Conservation (phyloP, 2,329 filamentous ascomycete genomes). For the Chaetomium strumarium region DNA sequence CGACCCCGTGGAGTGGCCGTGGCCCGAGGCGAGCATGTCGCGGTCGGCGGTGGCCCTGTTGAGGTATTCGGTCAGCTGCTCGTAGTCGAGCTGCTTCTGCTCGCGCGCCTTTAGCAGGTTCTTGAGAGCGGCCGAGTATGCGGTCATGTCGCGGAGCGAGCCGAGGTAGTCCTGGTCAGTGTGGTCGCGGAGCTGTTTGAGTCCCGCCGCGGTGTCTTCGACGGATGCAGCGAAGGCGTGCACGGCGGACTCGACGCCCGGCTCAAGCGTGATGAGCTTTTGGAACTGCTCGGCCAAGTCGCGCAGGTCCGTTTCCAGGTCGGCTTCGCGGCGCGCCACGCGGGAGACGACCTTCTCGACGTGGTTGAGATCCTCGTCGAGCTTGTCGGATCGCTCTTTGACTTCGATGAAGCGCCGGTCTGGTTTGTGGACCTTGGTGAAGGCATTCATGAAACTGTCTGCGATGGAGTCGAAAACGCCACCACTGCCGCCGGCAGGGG, state of each 20-base stretch:
- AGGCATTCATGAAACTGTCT: constrained; percentile 94
- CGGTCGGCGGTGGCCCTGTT: constrained; percentile 84
- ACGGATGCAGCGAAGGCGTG: constrained; percentile 83
- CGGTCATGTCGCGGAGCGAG: constrained; percentile 89
- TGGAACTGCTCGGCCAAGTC: constrained; percentile 94
- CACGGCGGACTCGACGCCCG: constrained; percentile 73
- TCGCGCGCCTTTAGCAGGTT: constrained; percentile 85
- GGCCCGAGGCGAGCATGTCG: constrained; percentile 56
- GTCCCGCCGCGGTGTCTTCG: constrained; percentile 72
- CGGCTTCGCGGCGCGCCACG: constrained; percentile 78
- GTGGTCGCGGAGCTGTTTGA: constrained; percentile 77
- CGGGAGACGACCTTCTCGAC: constrained; percentile 94
- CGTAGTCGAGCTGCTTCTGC: constrained; percentile 96
- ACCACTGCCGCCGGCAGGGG: constrained; percentile 35
- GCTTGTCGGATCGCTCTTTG: constrained; percentile 83
- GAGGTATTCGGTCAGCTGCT: constrained; percentile 91
- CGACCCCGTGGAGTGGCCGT: constrained; percentile 1
- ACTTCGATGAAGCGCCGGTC: constrained; percentile 94
- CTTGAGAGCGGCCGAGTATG: constrained; percentile 84
- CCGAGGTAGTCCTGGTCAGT: constrained; percentile 96
- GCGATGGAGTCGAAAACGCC: constrained; percentile 93
- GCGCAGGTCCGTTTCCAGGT: constrained; percentile 80
- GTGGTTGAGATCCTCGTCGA: constrained; percentile 86
- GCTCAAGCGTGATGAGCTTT: constrained; percentile 83
- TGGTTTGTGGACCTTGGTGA: constrained; percentile 91